Evolutionary conservation across 1,284 basidiomycete genomes (phyloP).

Genomic region (Ceratobasidium theobromae): DNA sequence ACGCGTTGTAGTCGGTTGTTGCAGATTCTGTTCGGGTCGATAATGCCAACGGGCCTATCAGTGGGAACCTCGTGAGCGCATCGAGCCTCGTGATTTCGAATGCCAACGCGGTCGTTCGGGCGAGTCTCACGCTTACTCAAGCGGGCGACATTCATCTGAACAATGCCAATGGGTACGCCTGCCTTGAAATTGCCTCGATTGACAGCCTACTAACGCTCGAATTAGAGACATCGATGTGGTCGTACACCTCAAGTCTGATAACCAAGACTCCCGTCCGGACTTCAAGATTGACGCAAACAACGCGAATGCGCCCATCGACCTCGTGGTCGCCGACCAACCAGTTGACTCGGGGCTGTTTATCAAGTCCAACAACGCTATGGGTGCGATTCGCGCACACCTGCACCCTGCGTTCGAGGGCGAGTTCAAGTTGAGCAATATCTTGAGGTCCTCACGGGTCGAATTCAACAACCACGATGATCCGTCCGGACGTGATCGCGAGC

Average conservation of each 20-base stretch:
- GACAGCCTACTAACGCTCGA: not conserved
- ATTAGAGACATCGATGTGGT: not conserved
- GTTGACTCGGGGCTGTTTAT: conserved; percentile 1
- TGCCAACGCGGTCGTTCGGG: not conserved
- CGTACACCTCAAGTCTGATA: conserved; percentile 6
- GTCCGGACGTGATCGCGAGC: not conserved
- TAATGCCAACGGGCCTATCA: not conserved
- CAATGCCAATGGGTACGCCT: conserved; percentile 11
- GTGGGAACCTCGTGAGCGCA: not conserved
- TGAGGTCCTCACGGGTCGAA: not conserved
- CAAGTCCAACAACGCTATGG: not conserved
- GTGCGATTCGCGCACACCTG: not conserved
- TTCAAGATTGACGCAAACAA: not conserved
- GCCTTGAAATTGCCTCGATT: not conserved
- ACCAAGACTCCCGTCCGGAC: conserved; percentile 9
- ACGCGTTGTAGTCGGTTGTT: not conserved
- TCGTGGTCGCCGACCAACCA: not conserved
- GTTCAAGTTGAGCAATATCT: not conserved
- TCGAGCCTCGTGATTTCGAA: not conserved
- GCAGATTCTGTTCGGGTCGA: not conserved
- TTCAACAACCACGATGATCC: conserved; percentile 6
- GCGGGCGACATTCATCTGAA: not conserved
- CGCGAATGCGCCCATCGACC: not conserved
- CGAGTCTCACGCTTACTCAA: not conserved
- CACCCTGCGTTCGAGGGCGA: conserved; percentile 11